phyloP scores from a whole-genome alignment of 805 yeast genomes.

The Kodamaea lidongshanica region DNA sequence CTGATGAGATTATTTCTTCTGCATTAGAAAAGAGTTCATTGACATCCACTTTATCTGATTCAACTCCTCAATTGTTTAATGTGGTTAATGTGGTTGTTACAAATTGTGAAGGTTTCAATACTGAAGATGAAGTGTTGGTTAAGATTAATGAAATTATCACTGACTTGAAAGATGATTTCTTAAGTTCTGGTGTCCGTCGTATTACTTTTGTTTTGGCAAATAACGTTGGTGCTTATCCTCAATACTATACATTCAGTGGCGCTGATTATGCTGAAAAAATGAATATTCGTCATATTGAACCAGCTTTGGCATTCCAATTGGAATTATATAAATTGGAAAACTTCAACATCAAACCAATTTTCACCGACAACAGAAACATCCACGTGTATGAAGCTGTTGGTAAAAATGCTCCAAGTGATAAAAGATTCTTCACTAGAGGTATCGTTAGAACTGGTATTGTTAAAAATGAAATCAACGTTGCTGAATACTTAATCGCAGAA shows the following conservation, averaged over 20 bases:
- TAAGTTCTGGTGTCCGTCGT: slow-evolving; percentile 77
- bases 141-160: slow-evolving; percentile 61
- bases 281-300: slow-evolving; percentile 96
- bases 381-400: slow-evolving; percentile 97
- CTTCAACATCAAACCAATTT: slow-evolving; percentile 89
- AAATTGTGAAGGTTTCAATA: slow-evolving; percentile 64
- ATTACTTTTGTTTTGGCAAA: slow-evolving; percentile 85
- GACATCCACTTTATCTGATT: slow-evolving; percentile 32
- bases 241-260: slow-evolving; percentile 91
- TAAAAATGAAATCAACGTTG: slow-evolving; percentile 85
- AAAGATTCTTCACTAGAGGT: slow-evolving; percentile 95
- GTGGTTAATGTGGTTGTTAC: slow-evolving; percentile 77
- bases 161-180: slow-evolving; percentile 64
- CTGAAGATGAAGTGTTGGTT: slow-evolving; percentile 61
- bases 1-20: slow-evolving; percentile 72
- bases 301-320: slow-evolving; percentile 95
- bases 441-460: slow-evolving; percentile 93
- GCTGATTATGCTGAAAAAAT: slow-evolving; percentile 81
- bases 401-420: slow-evolving; percentile 87
- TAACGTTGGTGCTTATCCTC: slow-evolving; percentile 82
- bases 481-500: slow-evolving; percentile 92
- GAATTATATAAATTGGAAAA: slow-evolving; percentile 92
- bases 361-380: slow-evolving; percentile 93
- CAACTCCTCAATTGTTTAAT: slow-evolving; percentile 50
- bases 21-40: slow-evolving; percentile 70